Percentiles rank a stretch among this genome's conserved stretches.
Conservation (phyloP, 2,329 filamentous ascomycete species). For the Colletotrichum sp. region DNA sequence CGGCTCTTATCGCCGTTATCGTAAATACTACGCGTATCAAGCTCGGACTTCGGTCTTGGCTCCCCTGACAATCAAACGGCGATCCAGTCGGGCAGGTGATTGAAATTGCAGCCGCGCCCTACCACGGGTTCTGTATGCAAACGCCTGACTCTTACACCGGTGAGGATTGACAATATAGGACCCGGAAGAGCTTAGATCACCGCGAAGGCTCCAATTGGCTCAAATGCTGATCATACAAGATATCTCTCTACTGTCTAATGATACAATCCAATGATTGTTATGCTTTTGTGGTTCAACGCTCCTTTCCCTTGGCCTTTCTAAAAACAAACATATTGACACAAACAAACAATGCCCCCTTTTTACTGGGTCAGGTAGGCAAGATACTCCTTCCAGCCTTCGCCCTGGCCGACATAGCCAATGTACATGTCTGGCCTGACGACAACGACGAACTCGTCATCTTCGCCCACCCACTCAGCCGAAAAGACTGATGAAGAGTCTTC, state of each 20-base stretch:
- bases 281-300: neutral
- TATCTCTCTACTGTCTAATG: neutral
- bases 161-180: neutral
- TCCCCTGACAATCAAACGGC: neutral
- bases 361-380: conserved; percentile 20
- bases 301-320: neutral
- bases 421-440: conserved; percentile 47
- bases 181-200: neutral
- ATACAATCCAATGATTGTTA: neutral
- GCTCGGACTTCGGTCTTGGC: neutral
- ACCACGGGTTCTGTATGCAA: neutral
- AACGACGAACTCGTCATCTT: conserved; percentile 31
- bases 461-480: conserved; percentile 32
- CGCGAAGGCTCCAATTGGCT: neutral
- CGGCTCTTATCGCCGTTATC: neutral
- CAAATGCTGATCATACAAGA: neutral
- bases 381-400: conserved; percentile 31
- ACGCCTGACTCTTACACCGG: neutral
- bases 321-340: neutral
- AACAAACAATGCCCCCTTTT: neutral
- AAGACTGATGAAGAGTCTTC: conserved; percentile 23
- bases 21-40: neutral
- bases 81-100: neutral
- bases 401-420: conserved; percentile 37
- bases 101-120: neutral